phyloP scores from a whole-genome alignment of 2,329 filamentous ascomycete genomes.

The Botrytis fabae region DNA sequence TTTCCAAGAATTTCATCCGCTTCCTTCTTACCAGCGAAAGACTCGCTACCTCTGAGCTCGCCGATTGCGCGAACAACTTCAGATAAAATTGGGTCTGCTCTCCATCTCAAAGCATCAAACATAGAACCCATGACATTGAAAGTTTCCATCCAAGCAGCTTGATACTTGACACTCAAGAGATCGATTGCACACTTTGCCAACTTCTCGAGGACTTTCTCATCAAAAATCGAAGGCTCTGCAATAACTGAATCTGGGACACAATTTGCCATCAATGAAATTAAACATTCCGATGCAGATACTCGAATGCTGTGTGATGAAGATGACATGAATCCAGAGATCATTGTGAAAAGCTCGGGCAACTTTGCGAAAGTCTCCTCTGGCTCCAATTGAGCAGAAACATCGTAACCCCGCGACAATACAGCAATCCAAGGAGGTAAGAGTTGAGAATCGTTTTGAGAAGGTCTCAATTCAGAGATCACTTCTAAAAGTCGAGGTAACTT shows the following conservation, averaged over 20 bases:
- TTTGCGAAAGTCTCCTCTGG: conserved; percentile 91
- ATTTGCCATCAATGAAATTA: conserved; percentile 90
- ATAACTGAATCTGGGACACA: conserved; percentile 83
- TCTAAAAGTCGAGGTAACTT: conserved; percentile 89
- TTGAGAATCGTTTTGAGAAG: conserved; percentile 90
- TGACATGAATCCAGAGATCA: conserved; percentile 78
- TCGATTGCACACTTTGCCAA: conserved; percentile 71
- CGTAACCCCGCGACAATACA: conserved; percentile 89
- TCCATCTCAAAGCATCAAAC: conserved; percentile 86
- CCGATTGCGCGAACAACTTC: conserved; percentile 78
- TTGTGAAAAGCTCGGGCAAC: conserved; percentile 77
- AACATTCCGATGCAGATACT: conserved; percentile 88
- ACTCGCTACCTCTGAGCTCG: conserved; percentile 81
- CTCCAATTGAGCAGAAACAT: conserved; percentile 85
- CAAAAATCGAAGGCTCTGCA: conserved; percentile 84
- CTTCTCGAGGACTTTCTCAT: conserved; percentile 86
- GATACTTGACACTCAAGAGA: conserved; percentile 85
- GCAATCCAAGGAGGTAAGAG: conserved; percentile 95
- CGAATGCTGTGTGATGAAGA: conserved; percentile 91
- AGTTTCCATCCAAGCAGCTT: conserved; percentile 91
- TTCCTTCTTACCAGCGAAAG: conserved; percentile 91
- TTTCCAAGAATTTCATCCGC: conserved; percentile 87
- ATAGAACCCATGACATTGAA: conserved; percentile 86
- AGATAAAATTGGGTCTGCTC: conserved; percentile 73
- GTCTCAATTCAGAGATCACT: conserved; percentile 87